A percentile compares a stretch with the other conserved stretches of the same genome.
Conservation (phyloP, 768 basidiomycete species). For the Boletus bicolor region DNA sequence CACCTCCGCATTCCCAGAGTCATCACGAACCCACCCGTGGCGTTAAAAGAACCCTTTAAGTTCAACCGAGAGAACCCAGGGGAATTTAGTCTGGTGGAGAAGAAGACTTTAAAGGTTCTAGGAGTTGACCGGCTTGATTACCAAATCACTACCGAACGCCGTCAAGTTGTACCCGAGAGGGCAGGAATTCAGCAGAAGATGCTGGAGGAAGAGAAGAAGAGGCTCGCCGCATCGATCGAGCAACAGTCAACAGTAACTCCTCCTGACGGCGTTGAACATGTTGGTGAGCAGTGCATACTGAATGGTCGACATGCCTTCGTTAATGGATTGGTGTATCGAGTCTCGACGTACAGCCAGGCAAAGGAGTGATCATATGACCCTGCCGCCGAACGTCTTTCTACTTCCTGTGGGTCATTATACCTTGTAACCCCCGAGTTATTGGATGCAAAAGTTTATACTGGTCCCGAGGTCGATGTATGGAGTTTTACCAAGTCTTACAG, state of each 20-base stretch:
- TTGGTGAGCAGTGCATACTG: no score
- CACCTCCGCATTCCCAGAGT: slow-evolving; percentile 52
- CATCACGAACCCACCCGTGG: slow-evolving; percentile 65
- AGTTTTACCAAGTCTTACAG: slow-evolving; percentile 50
- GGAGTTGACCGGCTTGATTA: slow-evolving; percentile 9
- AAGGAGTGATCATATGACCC: slow-evolving; percentile 58
- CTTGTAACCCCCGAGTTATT: slow-evolving; percentile 98
- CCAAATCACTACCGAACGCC: neutral
- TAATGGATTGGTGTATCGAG: no score
- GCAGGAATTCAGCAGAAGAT: neutral
- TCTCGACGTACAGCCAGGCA: no score
- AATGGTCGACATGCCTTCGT: no score
- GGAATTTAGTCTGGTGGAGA: slow-evolving; percentile 6
- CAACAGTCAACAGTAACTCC: no score
- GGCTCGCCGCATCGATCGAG: neutral
- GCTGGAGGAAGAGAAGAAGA: slow-evolving; percentile 7
- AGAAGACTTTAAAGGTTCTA: slow-evolving; percentile 1
- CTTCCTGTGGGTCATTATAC: slow-evolving; percentile 96
- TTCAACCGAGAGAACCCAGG: slow-evolving; percentile 20
- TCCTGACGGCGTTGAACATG: no score
- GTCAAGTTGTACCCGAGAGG: slow-evolving; percentile 5
- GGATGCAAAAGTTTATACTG: slow-evolving; percentile 94
- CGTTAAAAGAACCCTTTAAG: slow-evolving; percentile 52
- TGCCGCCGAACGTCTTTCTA: slow-evolving; percentile 65
- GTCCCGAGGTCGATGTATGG: slow-evolving; percentile 99